Base-by-base conservation (phyloP, 148 eudicot species). In the Vaccinium macrocarpon region DNA sequence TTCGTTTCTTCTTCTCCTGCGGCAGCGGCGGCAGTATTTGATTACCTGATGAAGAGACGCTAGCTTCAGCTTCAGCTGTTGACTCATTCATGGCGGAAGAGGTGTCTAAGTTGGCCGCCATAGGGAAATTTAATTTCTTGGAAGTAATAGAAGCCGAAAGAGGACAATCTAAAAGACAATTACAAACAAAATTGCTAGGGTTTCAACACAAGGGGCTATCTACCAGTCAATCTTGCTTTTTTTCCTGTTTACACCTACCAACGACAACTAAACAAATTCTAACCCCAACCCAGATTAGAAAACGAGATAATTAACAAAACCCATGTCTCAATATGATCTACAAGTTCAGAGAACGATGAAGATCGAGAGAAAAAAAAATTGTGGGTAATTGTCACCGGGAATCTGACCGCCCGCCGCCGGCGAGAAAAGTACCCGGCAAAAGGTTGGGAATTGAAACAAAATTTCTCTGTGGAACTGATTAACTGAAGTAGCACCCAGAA, bases 51-150 rank as follows among this genome's bases (percentile, higher is more conserved):
- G 96, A 93, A 11, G 94, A 95, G 3, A 90, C 90, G 85, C 94
- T 92, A 3, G 91, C 93, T 55, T 95, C 98, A 19, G 93, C 95
- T 19, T 95, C 88, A 64, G 81, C 93, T 4, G 92, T 86, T 35
- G 93, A 89, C 72, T 91, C 90, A 46, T 94, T 88, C 86, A 91
- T 86, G 72, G 88, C 85, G 35, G 93, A 85, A 4, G 89, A 91
- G 80, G 81, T 90, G 27, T 92, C 95, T 55, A 91, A 46, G 68
- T 93, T 92, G 2, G 84, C 89, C 23, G 94, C 87, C 95, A 94
- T 93, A 68, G 76, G 25, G 21, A 46, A 29, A 57, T 38, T 14
- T 71, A 29, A 35, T 16, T 14, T 80, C 87, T 70, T 84, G 85
- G 85, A 76, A 77, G 85, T 86, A 59, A 48, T 53, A 38, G 49